Conservation (phyloP, 2,329 filamentous ascomycete genomes). For the Fusarium pseudograminearum region DNA sequence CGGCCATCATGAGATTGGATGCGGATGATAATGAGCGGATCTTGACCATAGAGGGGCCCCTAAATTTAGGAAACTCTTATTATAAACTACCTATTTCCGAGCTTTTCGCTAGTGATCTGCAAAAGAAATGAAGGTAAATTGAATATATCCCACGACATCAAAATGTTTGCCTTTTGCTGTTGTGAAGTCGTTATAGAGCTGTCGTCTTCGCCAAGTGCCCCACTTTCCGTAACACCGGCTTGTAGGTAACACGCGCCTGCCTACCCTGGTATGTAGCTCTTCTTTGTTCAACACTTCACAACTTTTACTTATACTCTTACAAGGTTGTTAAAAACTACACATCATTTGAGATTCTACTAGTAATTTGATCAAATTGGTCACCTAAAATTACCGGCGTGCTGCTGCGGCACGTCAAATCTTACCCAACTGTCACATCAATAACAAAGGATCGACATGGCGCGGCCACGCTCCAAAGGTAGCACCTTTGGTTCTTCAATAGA, state of each 20-base stretch:
- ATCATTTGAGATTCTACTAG: not conserved
- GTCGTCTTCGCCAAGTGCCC: slow-evolving; percentile 13
- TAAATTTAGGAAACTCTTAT: not conserved
- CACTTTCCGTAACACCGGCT: slow-evolving; percentile 15
- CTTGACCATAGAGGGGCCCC: not conserved
- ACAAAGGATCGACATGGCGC: slow-evolving; percentile 25
- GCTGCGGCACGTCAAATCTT: not conserved
- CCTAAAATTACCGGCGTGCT: not conserved
- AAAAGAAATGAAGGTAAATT: not conserved
- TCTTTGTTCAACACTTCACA: not conserved
- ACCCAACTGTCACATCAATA: slow-evolving; percentile 9
- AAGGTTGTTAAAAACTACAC: not conserved
- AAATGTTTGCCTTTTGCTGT: not conserved
- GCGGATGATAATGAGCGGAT: not conserved
- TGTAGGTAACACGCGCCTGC: not conserved
- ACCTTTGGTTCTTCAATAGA: not conserved
- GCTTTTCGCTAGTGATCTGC: not conserved
- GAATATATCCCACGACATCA: not conserved
- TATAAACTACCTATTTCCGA: not conserved
- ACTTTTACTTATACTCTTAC: not conserved
- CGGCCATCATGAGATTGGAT: not conserved
- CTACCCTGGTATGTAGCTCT: not conserved
- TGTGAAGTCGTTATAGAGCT: slow-evolving; percentile 12
- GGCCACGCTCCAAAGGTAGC: slow-evolving; percentile 23
- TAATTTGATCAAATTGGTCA: not conserved